Conservation (phyloP, 2,329 filamentous ascomycete genomes). For the Triangularia verruculosa region DNA sequence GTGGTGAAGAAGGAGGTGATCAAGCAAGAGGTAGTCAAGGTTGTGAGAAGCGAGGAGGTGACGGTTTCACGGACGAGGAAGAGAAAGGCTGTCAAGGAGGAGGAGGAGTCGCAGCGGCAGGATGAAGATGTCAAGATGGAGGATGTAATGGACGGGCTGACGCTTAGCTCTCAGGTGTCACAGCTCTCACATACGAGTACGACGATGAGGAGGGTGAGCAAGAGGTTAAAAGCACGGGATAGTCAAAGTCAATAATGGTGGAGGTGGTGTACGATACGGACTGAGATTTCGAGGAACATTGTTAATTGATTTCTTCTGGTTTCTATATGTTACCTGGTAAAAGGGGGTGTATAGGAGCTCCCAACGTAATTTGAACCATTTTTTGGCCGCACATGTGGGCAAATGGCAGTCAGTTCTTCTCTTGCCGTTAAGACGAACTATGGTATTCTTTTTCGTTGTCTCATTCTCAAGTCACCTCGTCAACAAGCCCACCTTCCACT, state of each 20-base stretch:
- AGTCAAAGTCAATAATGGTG: background rate
- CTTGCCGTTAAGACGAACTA: no score
- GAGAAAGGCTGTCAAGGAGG: background rate
- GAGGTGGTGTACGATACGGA: background rate
- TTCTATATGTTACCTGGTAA: background rate
- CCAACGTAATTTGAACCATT: background rate
- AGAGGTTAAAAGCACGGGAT: constrained; percentile 10
- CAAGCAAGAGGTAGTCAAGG: background rate
- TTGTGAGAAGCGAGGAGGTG: background rate
- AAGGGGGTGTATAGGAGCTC: background rate
- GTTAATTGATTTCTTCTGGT: background rate
- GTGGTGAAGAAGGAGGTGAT: constrained; percentile 30
- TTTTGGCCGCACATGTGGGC: background rate
- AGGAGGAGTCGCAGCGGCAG: background rate
- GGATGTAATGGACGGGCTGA: background rate
- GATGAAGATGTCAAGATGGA: background rate
- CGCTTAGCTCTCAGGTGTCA: background rate
- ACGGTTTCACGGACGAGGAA: constrained; percentile 6
- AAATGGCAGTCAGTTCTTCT: no score
- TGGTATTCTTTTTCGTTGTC: background rate
- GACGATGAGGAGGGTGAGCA: constrained; percentile 13
- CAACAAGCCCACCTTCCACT: constrained; percentile 66
- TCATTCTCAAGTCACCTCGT: constrained; percentile 42
- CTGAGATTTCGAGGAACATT: background rate
- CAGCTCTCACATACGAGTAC: background rate